Evolutionary conservation across 2,329 filamentous ascomycete genomes (phyloP).

Genomic region (Monilinia polystroma): DNA sequence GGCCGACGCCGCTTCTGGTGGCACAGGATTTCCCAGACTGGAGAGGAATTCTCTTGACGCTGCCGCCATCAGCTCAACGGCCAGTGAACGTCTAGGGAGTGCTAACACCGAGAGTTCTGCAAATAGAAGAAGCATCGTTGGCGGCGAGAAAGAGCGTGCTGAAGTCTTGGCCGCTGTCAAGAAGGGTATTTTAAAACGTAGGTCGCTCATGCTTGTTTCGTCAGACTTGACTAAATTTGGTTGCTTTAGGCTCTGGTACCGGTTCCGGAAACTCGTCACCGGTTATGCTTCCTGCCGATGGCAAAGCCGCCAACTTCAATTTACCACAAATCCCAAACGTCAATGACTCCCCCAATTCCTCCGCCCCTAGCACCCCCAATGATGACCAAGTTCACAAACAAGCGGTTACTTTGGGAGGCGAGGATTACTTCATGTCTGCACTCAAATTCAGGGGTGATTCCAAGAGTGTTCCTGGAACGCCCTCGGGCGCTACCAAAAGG

Average conservation of each 20-base stretch:
- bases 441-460: conserved; percentile 72
- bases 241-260: conserved; percentile 39
- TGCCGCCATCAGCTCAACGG: conserved; percentile 47
- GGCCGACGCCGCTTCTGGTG: conserved; percentile 65
- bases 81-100: conserved; percentile 52
- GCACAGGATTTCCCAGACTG: conserved; percentile 78
- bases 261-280: conserved; percentile 68
- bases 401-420: conserved; percentile 67
- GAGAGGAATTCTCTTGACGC: conserved; percentile 80
- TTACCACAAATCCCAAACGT: conserved; percentile 62
- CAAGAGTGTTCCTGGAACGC: conserved; percentile 78
- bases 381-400: conserved; percentile 72
- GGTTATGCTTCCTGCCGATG: conserved; percentile 60
- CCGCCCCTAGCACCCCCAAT: conserved; percentile 81
- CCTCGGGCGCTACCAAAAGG: conserved; percentile 60
- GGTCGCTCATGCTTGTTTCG: conserved; percentile 37
- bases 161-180: conserved; percentile 90
- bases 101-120: conserved; percentile 60
- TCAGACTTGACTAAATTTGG: conserved; percentile 37
- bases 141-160: conserved; percentile 83
- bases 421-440: conserved; percentile 86
- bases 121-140: conserved; percentile 83
- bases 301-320: conserved; percentile 52
- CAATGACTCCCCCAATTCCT: conserved; percentile 77
- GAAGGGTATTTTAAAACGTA: conserved; percentile 94